Evolutionary conservation across 371 early-diverging fungal species (phyloP).

Genomic region (Mortierella sp.): DNA sequence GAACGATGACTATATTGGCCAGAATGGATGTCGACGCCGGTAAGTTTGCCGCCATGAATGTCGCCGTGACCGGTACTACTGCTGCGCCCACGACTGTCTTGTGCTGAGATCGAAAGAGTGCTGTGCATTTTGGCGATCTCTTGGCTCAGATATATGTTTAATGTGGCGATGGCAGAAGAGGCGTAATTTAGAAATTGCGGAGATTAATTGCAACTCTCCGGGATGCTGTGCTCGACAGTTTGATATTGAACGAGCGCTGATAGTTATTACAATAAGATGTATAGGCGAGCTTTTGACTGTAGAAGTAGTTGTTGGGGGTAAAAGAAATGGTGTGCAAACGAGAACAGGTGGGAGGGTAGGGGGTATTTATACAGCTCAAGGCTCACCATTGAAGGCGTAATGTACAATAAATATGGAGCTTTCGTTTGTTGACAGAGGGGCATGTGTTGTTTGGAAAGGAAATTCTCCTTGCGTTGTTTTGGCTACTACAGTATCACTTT

Average conservation of each 20-base stretch:
- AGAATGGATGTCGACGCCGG: background rate
- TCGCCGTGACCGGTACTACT: background rate
- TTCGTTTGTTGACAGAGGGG: background rate
- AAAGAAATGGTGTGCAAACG: background rate
- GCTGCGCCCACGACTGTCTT: slow-evolving; percentile 6
- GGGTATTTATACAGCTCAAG: background rate
- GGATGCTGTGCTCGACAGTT: background rate
- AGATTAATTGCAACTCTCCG: background rate
- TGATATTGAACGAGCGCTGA: background rate
- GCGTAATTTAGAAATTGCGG: background rate
- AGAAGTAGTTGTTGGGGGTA: background rate
- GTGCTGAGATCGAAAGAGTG: background rate
- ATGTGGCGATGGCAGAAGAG: background rate
- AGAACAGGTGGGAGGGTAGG: background rate
- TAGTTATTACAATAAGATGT: background rate
- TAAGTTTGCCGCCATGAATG: background rate
- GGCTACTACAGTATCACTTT: background rate
- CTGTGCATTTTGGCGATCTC: slow-evolving; percentile 4
- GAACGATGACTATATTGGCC: background rate
- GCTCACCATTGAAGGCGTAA: background rate
- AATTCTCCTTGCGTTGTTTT: too few species aligned
- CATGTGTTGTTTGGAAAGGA: background rate
- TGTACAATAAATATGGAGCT: background rate
- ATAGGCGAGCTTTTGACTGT: background rate
- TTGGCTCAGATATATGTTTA: background rate